Percentiles rank a stretch among this genome's conserved stretches.
These are phyloP conservation scores for Penicillium sp. DNA, from an alignment of 2,329 filamentous ascomycete genomes.

Conservation along the genomic window DNA sequence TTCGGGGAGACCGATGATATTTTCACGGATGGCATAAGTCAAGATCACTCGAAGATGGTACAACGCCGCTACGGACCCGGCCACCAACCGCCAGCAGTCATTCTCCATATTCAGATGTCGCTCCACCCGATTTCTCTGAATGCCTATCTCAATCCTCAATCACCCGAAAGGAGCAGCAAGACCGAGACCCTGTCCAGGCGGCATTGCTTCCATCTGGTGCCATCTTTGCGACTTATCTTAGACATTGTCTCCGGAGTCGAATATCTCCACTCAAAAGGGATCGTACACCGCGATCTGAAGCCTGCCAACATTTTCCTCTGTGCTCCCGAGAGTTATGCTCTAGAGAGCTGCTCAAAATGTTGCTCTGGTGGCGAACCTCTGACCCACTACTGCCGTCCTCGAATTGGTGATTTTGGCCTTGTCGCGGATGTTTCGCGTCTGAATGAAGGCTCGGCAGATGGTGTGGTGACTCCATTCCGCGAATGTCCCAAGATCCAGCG, in stretches of 20 bases:
- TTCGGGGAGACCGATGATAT: slow-evolving; percentile 38
- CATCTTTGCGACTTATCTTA: slow-evolving; percentile 59
- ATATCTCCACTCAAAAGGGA: slow-evolving; percentile 61
- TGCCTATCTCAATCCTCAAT: slow-evolving; percentile 54
- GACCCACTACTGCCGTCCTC: slow-evolving; percentile 53
- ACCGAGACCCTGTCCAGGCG: slow-evolving; percentile 29
- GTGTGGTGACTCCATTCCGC: slow-evolving; percentile 20
- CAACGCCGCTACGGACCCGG: slow-evolving; percentile 23
- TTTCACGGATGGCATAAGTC: slow-evolving; percentile 43
- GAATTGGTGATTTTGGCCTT: slow-evolving; percentile 69
- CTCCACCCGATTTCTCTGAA: slow-evolving; percentile 63
- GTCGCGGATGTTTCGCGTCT: slow-evolving; percentile 55
- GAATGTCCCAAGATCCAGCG: slow-evolving; percentile 32
- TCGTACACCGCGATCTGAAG: slow-evolving; percentile 68
- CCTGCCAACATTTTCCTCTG: slow-evolving; percentile 68
- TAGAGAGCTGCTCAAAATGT: slow-evolving; percentile 51
- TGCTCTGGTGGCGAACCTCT: slow-evolving; percentile 22
- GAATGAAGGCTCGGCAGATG: slow-evolving; percentile 27
- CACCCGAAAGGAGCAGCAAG: slow-evolving; percentile 19
- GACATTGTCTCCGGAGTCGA: slow-evolving; percentile 63
- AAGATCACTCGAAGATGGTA: slow-evolving; percentile 35
- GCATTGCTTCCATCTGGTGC: slow-evolving; percentile 64
- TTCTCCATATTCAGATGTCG: slow-evolving; percentile 68
- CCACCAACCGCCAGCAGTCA: slow-evolving; percentile 41
- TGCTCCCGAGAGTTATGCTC: slow-evolving; percentile 48